Base-by-base conservation (phyloP, 2,329 filamentous ascomycete genomes). In the Alternaria longipes region DNA sequence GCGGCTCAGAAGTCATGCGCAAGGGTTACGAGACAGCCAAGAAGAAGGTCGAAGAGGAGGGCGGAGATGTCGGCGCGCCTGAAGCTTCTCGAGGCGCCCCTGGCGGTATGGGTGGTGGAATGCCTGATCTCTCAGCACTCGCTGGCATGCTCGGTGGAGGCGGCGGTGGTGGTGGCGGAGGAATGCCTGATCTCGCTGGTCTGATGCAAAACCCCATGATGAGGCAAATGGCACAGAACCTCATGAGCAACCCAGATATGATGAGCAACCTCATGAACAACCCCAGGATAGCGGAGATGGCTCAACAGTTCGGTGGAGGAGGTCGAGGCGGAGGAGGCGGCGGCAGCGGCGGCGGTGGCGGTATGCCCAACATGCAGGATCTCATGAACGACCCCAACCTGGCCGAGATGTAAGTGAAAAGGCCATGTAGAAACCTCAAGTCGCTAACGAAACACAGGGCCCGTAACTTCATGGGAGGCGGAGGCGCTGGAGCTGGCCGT, bases 181-280 rank as follows among this genome's bases (percentile, higher is more conserved):
- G 92, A 60, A 95, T 97, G 91, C 93, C 93, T 8, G 94, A 98
- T 79, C 84, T 99, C 24, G 82, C 87, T 18, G 65, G 70, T n/a
- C 65, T 76, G 38, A 76, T 74, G 70, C 67, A 85, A 84, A 99
- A 98, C 84, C 95, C 95, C 57, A 98, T 98, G 95, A 97, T 99
- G 82, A 89, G 93, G 52, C 91, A 87, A 82, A 97, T 98, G 93
- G 95, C 95, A 5, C 93, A 97, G 84, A 97, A 92, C 80, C 81
- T 99, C 56, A 98, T 98, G 95, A 92, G 89, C 82, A 97, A 99
- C 82, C 95, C 95, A 0, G 92, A 97, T 9, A 89, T 94, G 84
- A 91, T 98, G 88, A 87, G 85, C 77, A 95, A 93, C 79, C 81
- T 99, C 60, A 97, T 99, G 94, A 93, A 85, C 84, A 98, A 99